phyloP scores from a whole-genome alignment of 768 basidiomycete genomes.

The Macrolepiota albuminosa region DNA sequence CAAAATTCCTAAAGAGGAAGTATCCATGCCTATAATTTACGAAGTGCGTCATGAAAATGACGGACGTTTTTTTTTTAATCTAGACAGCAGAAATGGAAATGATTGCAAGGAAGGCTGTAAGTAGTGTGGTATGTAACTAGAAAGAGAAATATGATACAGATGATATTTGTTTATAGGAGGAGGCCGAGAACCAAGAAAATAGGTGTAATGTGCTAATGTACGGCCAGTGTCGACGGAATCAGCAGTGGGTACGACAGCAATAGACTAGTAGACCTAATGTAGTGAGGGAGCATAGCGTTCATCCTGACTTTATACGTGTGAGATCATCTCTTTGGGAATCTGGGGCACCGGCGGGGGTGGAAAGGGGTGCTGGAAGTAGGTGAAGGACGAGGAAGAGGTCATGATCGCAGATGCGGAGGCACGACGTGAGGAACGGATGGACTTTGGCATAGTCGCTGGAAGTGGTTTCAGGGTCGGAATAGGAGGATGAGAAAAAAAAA shows the following conservation, averaged over 20 bases:
- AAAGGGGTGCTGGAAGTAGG: conserved; percentile 3
- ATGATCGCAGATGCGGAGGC: conserved; percentile 2
- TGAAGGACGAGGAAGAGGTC: conserved; percentile 8
- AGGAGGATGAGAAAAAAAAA: not conserved
- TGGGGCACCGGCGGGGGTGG: conserved; percentile 10
- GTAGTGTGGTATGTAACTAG: conserved; percentile 1
- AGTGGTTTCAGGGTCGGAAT: not conserved
- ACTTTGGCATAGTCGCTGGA: not conserved
- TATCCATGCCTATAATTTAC: not conserved
- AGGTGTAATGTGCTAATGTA: not conserved
- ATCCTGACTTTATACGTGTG: not conserved
- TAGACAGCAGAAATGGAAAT: not conserved
- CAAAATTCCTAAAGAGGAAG: not conserved
- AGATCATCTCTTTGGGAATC: not conserved
- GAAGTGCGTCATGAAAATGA: not conserved
- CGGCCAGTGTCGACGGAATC: not conserved
- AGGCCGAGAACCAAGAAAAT: not conserved
- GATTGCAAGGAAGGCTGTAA: not conserved
- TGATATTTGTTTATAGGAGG: not conserved
- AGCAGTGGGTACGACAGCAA: not conserved
- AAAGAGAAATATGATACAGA: not conserved
- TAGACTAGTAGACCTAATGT: conserved; percentile 1
- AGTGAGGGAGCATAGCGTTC: not conserved
- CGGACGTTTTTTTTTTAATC: not conserved
- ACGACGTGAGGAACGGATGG: conserved; percentile 5